Percentiles rank a stretch among this genome's conserved stretches.
These are phyloP conservation scores for Trametes villosa DNA, from an alignment of 768 basidiomycete species.

Conservation along the genomic window DNA sequence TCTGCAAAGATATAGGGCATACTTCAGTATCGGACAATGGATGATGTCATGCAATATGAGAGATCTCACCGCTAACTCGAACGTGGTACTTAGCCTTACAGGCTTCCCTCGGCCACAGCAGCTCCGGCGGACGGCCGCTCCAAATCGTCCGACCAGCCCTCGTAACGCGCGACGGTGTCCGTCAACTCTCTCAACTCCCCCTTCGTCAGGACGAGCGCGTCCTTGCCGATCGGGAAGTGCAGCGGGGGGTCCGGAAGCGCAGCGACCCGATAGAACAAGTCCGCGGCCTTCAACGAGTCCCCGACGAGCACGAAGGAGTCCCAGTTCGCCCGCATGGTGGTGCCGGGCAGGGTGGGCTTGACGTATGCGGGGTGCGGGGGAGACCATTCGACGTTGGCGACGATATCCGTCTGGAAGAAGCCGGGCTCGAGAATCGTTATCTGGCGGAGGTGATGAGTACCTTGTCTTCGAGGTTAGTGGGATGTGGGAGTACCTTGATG, in stretches of 20 bases:
- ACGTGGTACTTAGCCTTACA: no score
- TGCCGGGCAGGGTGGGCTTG: background rate
- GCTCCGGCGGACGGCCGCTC: no score
- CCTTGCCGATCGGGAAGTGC: slow-evolving; percentile 18
- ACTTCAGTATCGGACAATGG: no score
- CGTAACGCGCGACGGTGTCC: slow-evolving; percentile 17
- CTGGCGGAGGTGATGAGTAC: background rate
- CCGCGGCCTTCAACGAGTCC: slow-evolving; percentile 18
- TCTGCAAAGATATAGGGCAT: no score
- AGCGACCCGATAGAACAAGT: slow-evolving; percentile 24
- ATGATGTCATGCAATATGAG: no score
- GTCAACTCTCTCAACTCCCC: slow-evolving; percentile 2
- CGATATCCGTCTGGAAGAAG: slow-evolving; percentile 11
- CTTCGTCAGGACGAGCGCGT: slow-evolving; percentile 8
- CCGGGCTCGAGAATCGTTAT: slow-evolving; percentile 26
- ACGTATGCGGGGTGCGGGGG: slow-evolving; percentile 19
- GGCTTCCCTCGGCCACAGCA: no score
- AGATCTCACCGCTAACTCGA: no score
- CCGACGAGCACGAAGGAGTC: background rate
- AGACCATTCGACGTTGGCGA: background rate
- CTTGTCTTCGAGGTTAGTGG: background rate
- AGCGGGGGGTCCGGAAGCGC: slow-evolving; percentile 26
- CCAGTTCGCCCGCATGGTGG: background rate
- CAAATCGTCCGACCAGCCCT: background rate
- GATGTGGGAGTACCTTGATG: slow-evolving; percentile 33